Conservation (phyloP, 1,284 basidiomycete genomes). For the Malassezia cuniculi region DNA sequence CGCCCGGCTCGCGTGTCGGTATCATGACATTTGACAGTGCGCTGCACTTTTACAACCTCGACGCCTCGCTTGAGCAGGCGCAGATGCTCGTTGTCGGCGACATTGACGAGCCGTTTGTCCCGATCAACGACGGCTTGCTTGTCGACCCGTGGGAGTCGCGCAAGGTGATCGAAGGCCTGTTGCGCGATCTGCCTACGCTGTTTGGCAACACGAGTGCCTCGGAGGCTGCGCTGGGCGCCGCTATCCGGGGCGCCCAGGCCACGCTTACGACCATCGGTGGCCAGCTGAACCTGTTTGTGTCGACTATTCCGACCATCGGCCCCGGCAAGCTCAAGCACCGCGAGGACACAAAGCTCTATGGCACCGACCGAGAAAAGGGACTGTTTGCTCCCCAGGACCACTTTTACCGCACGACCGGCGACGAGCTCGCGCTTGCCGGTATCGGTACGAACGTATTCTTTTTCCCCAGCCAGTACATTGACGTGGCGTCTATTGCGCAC, state of each 20-base stretch:
- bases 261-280: conserved; percentile 70
- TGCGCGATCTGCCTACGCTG: conserved; percentile 58
- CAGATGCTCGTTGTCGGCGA: conserved; percentile 77
- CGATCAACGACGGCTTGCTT: conserved; percentile 63
- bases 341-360: conserved; percentile 63
- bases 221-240: conserved; percentile 66
- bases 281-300: conserved; percentile 69
- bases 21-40: conserved; percentile 73
- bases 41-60: conserved; percentile 80
- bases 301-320: conserved; percentile 64
- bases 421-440: conserved; percentile 76
- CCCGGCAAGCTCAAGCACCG: conserved; percentile 55
- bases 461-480: conserved; percentile 68
- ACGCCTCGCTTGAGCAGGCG: conserved; percentile 54
- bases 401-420: conserved; percentile 68
- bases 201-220: conserved; percentile 51
- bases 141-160: conserved; percentile 64
- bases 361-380: conserved; percentile 74
- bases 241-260: conserved; percentile 53
- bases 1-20: conserved; percentile 47
- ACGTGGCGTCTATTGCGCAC: conserved; percentile 65
- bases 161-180: conserved; percentile 53
- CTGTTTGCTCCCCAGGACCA: conserved; percentile 65
- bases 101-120: conserved; percentile 78
- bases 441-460: conserved; percentile 82